phyloP scores from a whole-genome alignment of 208 protist genomes.

The Tritrichomonas foetus region DNA sequence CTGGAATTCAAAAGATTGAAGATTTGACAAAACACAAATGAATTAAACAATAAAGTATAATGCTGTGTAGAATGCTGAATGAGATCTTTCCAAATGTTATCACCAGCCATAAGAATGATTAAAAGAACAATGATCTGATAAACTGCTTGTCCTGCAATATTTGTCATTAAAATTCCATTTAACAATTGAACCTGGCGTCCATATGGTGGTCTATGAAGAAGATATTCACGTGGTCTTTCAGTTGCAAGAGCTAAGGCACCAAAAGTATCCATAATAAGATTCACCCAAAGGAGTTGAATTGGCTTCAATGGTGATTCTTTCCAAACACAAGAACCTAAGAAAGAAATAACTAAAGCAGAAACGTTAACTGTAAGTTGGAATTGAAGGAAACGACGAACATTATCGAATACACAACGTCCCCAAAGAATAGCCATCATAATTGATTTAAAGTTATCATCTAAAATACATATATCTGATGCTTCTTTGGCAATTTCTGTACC shows the following conservation, averaged over 20 bases:
- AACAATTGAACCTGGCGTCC: conserved; percentile 34
- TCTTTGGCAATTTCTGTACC: conserved; percentile 63
- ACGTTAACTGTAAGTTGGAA: conserved; percentile 65
- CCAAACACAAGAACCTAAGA: background rate
- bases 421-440: conserved; percentile 78
- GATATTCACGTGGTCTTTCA: background rate
- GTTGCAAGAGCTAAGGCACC: conserved; percentile 43
- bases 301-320: conserved; percentile 41
- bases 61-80: background rate
- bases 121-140: conserved; percentile 41
- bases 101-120: conserved; percentile 56
- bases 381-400: conserved; percentile 92
- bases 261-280: conserved; percentile 46
- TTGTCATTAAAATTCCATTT: background rate
- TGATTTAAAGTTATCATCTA: conserved; percentile 78
- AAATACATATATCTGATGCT: conserved; percentile 61
- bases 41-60: conserved; percentile 51
- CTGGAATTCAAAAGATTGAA: conserved; percentile 53
- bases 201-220: conserved; percentile 45
- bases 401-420: conserved; percentile 92
- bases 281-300: conserved; percentile 47
- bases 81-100: background rate
- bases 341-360: background rate
- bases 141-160: background rate
- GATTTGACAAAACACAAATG: conserved; percentile 52